phyloP scores from a whole-genome alignment of 2,329 filamentous ascomycete genomes.

The Ophiostoma pallidulum region DNA sequence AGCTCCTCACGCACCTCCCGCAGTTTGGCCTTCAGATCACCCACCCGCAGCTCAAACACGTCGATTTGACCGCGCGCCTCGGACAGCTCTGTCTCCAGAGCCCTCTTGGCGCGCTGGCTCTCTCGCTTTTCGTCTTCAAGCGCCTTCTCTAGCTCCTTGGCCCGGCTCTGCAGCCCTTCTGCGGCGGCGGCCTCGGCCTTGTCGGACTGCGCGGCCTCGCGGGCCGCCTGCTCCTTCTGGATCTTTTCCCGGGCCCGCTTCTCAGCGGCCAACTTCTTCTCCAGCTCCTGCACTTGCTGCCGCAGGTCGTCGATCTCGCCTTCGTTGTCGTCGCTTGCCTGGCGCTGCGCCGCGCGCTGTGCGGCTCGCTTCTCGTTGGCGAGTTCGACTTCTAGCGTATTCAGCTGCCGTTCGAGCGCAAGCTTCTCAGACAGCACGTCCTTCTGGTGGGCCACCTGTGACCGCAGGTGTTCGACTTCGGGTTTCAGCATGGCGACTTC shows the following conservation, averaged over 20 bases:
- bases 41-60: conserved; percentile 60
- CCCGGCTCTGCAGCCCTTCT: conserved; percentile 22
- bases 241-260: conserved; percentile 29
- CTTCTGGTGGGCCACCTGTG: conserved; percentile 52
- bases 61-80: conserved; percentile 55
- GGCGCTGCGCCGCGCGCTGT: conserved; percentile 41
- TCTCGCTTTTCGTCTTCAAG: conserved; percentile 35
- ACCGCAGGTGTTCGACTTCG: conserved; percentile 46
- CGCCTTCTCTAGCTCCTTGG: conserved; percentile 26
- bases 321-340: conserved; percentile 25
- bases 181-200: conserved; percentile 6
- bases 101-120: conserved; percentile 35
- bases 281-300: conserved; percentile 24
- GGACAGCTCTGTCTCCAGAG: conserved; percentile 43
- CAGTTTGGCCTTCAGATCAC: conserved; percentile 59
- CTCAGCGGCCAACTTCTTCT: conserved; percentile 35
- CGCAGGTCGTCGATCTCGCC: conserved; percentile 22
- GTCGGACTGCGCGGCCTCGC: conserved; percentile 21
- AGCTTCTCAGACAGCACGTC: conserved; percentile 68
- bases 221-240: conserved; percentile 23
- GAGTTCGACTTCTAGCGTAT: conserved; percentile 67
- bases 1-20: conserved; percentile 62
- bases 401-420: conserved; percentile 67
- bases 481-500: conserved; percentile 45
- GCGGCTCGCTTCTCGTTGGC: conserved; percentile 69